Percentiles rank a stretch among this genome's conserved stretches.
Evolutionary conservation across 768 basidiomycete species (phyloP).

Genomic region (Amanita fuliginea): DNA sequence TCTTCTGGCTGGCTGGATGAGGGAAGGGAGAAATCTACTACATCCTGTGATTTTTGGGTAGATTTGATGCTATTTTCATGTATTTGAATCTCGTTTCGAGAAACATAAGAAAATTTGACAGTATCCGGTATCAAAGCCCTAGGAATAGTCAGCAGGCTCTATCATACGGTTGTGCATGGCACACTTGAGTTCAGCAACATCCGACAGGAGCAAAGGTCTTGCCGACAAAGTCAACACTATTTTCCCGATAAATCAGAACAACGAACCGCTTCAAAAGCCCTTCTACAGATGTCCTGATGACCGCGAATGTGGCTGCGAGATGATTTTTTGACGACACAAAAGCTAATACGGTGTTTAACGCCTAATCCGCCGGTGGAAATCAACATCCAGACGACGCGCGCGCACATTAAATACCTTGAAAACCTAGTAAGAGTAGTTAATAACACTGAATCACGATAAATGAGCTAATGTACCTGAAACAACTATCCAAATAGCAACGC

Average conservation of each 20-base stretch:
- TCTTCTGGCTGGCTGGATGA: conserved; percentile 23
- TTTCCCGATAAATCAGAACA: background rate
- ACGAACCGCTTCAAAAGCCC: conserved; percentile 61
- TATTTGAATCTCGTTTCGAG: conserved; percentile 47
- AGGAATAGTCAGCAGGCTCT: background rate
- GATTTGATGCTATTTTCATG: conserved; percentile 20
- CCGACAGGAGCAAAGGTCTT: conserved; percentile 69
- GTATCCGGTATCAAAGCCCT: conserved; percentile 78
- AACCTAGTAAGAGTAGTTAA: conserved; percentile 23
- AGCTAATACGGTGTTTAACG: conserved; percentile 80
- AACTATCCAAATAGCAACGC: background rate
- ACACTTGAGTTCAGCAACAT: conserved; percentile 80
- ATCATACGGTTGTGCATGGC: conserved; percentile 9
- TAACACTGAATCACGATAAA: background rate
- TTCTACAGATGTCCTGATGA: conserved; percentile 73
- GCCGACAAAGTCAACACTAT: background rate
- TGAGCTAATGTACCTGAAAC: background rate
- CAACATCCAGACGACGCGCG: background rate
- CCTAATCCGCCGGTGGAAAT: conserved; percentile 22
- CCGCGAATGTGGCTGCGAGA: conserved; percentile 68
- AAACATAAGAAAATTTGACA: conserved; percentile 75
- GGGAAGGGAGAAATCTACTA: conserved; percentile 37
- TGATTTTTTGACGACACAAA: conserved; percentile 78
- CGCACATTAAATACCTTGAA: conserved; percentile 39
- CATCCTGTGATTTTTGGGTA: conserved; percentile 5